Evolutionary conservation across 2,329 filamentous ascomycete species (phyloP).

Genomic region (Aspergillus brasiliensis): DNA sequence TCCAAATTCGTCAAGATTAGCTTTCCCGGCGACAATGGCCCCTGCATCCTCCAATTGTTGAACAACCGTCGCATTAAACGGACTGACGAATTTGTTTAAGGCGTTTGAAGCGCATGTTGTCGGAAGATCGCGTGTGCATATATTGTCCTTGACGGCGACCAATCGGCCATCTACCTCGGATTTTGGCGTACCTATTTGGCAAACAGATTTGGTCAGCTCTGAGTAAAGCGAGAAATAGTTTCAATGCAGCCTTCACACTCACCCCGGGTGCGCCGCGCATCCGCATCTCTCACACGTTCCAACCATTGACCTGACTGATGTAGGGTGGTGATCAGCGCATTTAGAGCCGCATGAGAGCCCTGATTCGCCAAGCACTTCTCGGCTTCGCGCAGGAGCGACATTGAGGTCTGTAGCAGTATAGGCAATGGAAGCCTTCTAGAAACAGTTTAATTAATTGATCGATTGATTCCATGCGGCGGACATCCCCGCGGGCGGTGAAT

Average conservation of each 20-base stretch:
- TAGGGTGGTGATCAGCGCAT: constrained; percentile 46
- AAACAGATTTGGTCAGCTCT: constrained; percentile 6
- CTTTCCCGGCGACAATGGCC: constrained; percentile 71
- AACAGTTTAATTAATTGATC: neutral
- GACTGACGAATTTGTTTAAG: constrained; percentile 69
- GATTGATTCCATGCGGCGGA: neutral
- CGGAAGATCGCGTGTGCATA: constrained; percentile 63
- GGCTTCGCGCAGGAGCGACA: constrained; percentile 49
- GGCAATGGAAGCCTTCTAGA: neutral
- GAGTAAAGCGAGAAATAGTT: neutral
- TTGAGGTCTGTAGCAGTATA: constrained; percentile 29
- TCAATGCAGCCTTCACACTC: constrained; percentile 7
- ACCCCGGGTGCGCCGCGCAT: constrained; percentile 39
- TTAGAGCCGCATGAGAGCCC: constrained; percentile 36
- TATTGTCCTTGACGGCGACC: constrained; percentile 78
- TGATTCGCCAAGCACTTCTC: constrained; percentile 47
- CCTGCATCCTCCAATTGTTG: constrained; percentile 65
- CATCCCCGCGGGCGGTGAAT: neutral
- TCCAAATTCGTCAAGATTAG: constrained; percentile 93
- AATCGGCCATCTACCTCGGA: constrained; percentile 47
- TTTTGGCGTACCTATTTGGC: constrained; percentile 32
- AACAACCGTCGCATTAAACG: constrained; percentile 82
- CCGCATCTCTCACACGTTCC: constrained; percentile 41
- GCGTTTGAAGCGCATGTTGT: constrained; percentile 85
- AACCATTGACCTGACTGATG: constrained; percentile 36